Evolutionary conservation across 2,329 filamentous ascomycete genomes (phyloP).

Genomic region (Cercospora janseana): DNA sequence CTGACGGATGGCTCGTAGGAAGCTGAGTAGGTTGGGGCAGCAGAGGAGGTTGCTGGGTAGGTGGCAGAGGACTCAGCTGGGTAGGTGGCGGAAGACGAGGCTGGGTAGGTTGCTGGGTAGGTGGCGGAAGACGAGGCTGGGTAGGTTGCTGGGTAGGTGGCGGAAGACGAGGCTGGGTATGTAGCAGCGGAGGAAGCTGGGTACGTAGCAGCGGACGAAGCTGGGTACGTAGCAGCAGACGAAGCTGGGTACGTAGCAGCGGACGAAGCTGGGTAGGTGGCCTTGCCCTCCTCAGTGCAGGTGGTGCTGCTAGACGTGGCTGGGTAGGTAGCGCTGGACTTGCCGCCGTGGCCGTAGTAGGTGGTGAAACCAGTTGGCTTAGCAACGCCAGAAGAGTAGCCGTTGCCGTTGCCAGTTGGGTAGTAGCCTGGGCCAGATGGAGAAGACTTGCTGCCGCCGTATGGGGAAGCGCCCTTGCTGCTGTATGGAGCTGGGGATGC

Average conservation of each 20-base stretch:
- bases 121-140: not conserved
- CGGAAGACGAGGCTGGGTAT: not conserved
- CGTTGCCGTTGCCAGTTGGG: slow-evolving; percentile 20
- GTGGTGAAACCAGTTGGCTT: slow-evolving; percentile 17
- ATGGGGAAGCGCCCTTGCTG: slow-evolving; percentile 19
- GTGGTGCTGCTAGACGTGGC: slow-evolving; percentile 14
- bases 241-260: slow-evolving; percentile 21
- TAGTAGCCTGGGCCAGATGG: slow-evolving; percentile 26
- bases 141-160: slow-evolving; percentile 1
- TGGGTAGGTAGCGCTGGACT: not conserved
- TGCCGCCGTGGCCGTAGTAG: too few relatives aligned
- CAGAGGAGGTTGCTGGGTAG: slow-evolving; percentile 8
- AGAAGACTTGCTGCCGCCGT: not conserved
- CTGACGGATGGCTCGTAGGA: slow-evolving; percentile 2
- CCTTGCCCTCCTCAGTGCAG: slow-evolving; percentile 13
- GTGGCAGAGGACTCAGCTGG: not conserved
- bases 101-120: not conserved
- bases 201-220: not conserved
- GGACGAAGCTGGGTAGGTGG: slow-evolving; percentile 1
- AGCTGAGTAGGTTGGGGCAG: slow-evolving; percentile 6
- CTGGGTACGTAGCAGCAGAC: slow-evolving; percentile 9
- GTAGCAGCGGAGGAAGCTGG: not conserved
- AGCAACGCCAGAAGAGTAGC: slow-evolving; percentile 16
- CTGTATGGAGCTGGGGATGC: slow-evolving; percentile 18
- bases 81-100: not conserved